A percentile compares a stretch with the other conserved stretches of the same genome.
Conservation (phyloP, 225 moss, liverwort and hornwort genomes). For the Anthoceros angustus region DNA sequence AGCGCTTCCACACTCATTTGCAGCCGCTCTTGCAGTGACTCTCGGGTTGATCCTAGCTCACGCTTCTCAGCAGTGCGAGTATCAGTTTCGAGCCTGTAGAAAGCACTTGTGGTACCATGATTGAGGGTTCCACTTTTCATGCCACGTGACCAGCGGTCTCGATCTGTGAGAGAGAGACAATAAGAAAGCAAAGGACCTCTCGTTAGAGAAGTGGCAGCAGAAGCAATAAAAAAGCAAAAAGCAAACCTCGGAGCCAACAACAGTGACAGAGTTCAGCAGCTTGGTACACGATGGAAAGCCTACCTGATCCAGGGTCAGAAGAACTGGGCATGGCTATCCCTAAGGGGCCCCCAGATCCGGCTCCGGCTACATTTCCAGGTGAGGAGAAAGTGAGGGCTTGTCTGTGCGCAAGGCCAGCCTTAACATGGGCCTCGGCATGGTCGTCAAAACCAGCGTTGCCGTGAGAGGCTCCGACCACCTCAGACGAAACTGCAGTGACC, state of each 20-base stretch:
- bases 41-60: conserved; percentile 61
- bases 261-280: background rate
- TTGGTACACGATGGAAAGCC: background rate
- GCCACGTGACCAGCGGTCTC: conserved; percentile 67
- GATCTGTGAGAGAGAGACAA: background rate
- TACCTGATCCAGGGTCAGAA: conserved; percentile 92
- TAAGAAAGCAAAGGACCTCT: background rate
- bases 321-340: conserved; percentile 46
- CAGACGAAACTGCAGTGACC: conserved; percentile 35
- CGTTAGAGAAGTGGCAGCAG: background rate
- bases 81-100: conserved; percentile 74
- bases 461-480: conserved; percentile 14
- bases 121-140: conserved; percentile 36
- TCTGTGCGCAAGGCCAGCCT: conserved; percentile 45
- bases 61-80: conserved; percentile 35
- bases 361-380: background rate
- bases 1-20: conserved; percentile 78
- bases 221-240: background rate
- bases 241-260: background rate
- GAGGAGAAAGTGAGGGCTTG: conserved; percentile 44
- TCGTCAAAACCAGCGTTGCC: conserved; percentile 45
- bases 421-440: conserved; percentile 41
- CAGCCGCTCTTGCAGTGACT: conserved; percentile 87
- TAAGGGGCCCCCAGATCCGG: conserved; percentile 39
- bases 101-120: conserved; percentile 79